These are phyloP conservation scores for Rhodamnia rubescens DNA, from an alignment of 345 rosid genomes.

Conservation along the genomic window DNA sequence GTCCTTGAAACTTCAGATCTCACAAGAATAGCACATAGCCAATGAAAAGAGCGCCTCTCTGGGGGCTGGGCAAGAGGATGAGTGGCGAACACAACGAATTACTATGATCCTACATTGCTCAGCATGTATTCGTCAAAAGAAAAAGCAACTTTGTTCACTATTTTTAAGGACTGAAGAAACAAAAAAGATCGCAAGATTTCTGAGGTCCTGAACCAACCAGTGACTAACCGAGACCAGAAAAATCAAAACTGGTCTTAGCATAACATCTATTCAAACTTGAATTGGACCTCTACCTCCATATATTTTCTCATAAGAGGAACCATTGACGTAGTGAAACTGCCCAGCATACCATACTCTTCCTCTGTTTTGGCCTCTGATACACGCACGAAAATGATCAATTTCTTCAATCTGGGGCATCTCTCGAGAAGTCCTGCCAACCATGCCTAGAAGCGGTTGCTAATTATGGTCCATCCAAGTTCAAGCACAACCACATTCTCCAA, in stretches of 20 bases:
- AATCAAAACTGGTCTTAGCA: neutral
- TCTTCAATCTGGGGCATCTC: slow-evolving; percentile 67
- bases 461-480: slow-evolving; percentile 78
- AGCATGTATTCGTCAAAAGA: neutral
- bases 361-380: slow-evolving; percentile 61
- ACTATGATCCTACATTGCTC: neutral
- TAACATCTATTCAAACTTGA: slow-evolving; percentile 41
- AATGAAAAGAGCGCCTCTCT: neutral
- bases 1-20: neutral
- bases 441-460: slow-evolving; percentile 50
- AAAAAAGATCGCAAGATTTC: neutral
- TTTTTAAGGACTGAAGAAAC: neutral
- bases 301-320: slow-evolving; percentile 82
- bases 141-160: neutral
- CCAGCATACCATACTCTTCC: slow-evolving; percentile 59
- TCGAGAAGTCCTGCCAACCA: slow-evolving; percentile 72
- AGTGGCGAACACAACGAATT: neutral
- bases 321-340: slow-evolving; percentile 55
- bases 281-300: slow-evolving; percentile 65
- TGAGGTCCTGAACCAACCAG: neutral
- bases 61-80: neutral
- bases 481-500: slow-evolving; percentile 50
- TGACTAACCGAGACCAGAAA: neutral
- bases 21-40: neutral
- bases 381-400: slow-evolving; percentile 52